phyloP scores from a whole-genome alignment of 352 stramenopile genomes.

The Phytopythium helicoides region DNA sequence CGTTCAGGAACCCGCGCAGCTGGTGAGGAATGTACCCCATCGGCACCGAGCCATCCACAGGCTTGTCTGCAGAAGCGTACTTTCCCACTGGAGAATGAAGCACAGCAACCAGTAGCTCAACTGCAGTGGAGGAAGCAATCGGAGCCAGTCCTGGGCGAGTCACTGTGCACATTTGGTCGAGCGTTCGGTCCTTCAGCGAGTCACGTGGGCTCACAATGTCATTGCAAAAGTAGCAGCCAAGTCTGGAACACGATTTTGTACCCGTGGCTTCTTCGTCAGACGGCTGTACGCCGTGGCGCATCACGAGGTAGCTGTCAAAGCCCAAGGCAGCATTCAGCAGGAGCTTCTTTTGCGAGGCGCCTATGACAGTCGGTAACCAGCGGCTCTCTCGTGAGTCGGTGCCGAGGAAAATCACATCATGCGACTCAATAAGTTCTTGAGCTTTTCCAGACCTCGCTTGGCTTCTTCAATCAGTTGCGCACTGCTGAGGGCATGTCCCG shows the following conservation, averaged over 20 bases:
- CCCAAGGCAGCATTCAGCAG: conserved; percentile 80
- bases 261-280: conserved; percentile 8
- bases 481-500: conserved; percentile 90
- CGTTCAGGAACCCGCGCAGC: conserved; percentile 94
- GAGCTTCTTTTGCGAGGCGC: conserved; percentile 90
- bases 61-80: conserved; percentile 60
- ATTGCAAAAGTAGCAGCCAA: conserved; percentile 99
- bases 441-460: conserved; percentile 57
- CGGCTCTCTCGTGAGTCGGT: conserved; percentile 98
- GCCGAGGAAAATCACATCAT: conserved; percentile 97
- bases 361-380: conserved; percentile 98
- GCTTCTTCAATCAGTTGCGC: conserved; percentile 57
- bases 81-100: conserved; percentile 91
- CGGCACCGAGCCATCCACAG: conserved; percentile 42
- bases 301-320: conserved; percentile 98
- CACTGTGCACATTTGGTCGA: conserved; percentile 99
- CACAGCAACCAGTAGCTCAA: conserved; percentile 95
- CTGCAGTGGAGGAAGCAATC: conserved; percentile 91
- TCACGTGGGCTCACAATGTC: conserved; percentile 98
- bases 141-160: conserved; percentile 95
- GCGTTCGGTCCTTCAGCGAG: conserved; percentile 94
- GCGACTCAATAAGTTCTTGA: conserved; percentile 91
- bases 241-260: conserved; percentile 10
- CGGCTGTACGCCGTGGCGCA: conserved; percentile 90
- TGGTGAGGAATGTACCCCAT: conserved; percentile 93